Percentiles rank a stretch among this genome's conserved stretches.
Conservation (phyloP, 179 eudicot species). For the Nepenthes alata region DNA sequence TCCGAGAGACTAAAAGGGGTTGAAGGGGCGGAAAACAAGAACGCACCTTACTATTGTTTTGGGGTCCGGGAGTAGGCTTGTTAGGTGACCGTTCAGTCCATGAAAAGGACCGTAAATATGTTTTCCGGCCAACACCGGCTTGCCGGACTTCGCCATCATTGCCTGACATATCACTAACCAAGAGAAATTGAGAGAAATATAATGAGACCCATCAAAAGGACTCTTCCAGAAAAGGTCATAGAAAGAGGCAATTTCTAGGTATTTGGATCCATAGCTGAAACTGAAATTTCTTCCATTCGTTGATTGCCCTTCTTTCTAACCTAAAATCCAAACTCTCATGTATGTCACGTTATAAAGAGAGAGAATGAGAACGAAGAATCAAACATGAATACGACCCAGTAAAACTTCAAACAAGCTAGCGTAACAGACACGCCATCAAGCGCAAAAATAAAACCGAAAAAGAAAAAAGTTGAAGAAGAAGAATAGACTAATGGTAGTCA, state of each 20-base stretch:
- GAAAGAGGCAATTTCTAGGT: constrained; percentile 12
- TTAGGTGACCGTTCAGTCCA: constrained; percentile 71
- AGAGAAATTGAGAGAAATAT: constrained; percentile 8
- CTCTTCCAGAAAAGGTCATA: constrained; percentile 27
- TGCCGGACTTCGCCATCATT: constrained; percentile 26
- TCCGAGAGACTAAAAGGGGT: constrained; percentile 62
- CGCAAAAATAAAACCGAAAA: constrained; percentile 2
- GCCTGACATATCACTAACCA: constrained; percentile 29
- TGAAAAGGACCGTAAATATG: constrained; percentile 63
- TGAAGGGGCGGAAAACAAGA: constrained; percentile 69
- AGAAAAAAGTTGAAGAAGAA: constrained; percentile 17
- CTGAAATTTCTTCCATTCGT: constrained; percentile 5
- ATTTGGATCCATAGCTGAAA: constrained; percentile 16
- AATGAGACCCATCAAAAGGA: constrained; percentile 18
- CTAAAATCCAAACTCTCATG: too few relatives aligned
- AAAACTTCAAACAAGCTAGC: too few relatives aligned
- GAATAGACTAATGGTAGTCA: too few relatives aligned
- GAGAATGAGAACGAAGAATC: too few relatives aligned
- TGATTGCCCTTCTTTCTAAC: too few relatives aligned
- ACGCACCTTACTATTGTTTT: constrained; percentile 42
- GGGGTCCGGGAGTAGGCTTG: constrained; percentile 39
- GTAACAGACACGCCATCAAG: not conserved
- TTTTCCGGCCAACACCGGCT: constrained; percentile 26
- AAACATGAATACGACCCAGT: too few relatives aligned
- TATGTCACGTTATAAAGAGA: too few relatives aligned